Conservation (phyloP, 2,329 filamentous ascomycete genomes). For the Capronia coronata region DNA sequence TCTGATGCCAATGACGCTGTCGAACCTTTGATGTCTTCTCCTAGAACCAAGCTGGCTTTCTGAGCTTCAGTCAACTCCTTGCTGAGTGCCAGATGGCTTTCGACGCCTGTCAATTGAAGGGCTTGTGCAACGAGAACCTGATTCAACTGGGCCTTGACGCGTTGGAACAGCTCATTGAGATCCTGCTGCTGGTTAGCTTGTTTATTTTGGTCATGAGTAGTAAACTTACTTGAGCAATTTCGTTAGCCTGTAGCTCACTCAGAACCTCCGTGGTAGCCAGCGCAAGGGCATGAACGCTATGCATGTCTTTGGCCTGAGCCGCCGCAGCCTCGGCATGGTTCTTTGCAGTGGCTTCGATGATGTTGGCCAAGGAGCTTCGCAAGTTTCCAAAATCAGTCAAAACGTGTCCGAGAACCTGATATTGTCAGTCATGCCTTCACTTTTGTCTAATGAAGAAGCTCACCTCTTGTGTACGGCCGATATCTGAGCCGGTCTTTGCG, state of each 20-base stretch:
- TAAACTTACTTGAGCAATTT: conserved; percentile 8
- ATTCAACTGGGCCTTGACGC: conserved; percentile 8
- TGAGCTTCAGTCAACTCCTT: conserved; percentile 11
- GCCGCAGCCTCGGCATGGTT: conserved; percentile 14
- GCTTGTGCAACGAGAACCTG: conserved; percentile 5
- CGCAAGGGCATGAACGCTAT: conserved; percentile 16
- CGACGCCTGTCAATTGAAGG: conserved; percentile 4
- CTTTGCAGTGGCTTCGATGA: conserved; percentile 2
- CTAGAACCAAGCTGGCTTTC: conserved; percentile 9
- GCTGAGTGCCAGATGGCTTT: conserved; percentile 12
- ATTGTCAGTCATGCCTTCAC: background rate
- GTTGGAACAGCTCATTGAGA: conserved; percentile 8
- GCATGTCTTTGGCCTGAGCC: conserved; percentile 14
- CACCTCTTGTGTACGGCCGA: conserved; percentile 14
- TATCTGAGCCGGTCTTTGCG: conserved; percentile 6
- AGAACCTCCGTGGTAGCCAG: conserved; percentile 14
- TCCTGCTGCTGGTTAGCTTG: conserved; percentile 6
- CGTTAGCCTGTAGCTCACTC: conserved; percentile 7
- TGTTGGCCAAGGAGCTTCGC: conserved; percentile 8
- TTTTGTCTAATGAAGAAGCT: background rate
- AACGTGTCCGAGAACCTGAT: conserved; percentile 11
- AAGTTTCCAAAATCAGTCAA: conserved; percentile 17
- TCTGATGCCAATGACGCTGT: conserved; percentile 14
- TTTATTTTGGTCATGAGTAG: background rate
- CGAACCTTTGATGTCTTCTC: conserved; percentile 9